phyloP scores from a whole-genome alignment of 2,329 filamentous ascomycete species.

The Sporothrix inflata region DNA sequence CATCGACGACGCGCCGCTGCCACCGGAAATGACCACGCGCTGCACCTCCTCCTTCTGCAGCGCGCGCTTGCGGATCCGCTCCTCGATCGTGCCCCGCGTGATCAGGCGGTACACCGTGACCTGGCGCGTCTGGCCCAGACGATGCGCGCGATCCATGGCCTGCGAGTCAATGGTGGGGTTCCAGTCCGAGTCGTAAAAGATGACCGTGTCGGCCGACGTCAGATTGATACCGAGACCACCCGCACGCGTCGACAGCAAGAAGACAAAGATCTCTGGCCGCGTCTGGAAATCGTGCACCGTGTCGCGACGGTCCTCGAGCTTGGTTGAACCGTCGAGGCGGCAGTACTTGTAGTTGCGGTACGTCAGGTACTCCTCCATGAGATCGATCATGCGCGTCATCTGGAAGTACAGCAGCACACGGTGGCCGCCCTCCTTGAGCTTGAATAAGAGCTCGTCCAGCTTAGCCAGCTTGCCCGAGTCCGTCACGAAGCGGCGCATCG shows the following conservation, averaged over 20 bases:
- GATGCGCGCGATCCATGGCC: constrained; percentile 98
- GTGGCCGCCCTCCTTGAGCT: constrained; percentile 89
- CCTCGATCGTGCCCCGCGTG: constrained; percentile 94
- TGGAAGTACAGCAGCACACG: constrained; percentile 98
- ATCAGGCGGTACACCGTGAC: constrained; percentile 98
- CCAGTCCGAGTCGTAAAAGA: constrained; percentile 99
- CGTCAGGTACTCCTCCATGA: constrained; percentile 98
- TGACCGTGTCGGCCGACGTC: constrained; percentile 94
- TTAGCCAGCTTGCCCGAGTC: constrained; percentile 96
- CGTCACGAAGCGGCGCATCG: constrained; percentile 96
- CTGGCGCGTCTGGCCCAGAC: constrained; percentile 92
- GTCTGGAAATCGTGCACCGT: constrained; percentile 97
- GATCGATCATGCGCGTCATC: constrained; percentile 99
- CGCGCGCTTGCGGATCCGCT: constrained; percentile 94
- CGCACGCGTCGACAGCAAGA: constrained; percentile 91
- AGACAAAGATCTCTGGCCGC: constrained; percentile 92
- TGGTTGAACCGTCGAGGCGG: constrained; percentile 93
- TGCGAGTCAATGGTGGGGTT: constrained; percentile 98
- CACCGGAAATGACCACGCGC: constrained; percentile 92
- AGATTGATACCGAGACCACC: constrained; percentile 98
- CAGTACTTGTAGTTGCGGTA: constrained; percentile 99
- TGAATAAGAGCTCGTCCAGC: constrained; percentile 81
- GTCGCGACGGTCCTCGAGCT: constrained; percentile 93
- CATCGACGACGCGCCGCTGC: constrained; percentile 49
- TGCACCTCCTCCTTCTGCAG: constrained; percentile 99